Conservation (phyloP, 306 rosid genomes). For the Cicer arietinum region DNA sequence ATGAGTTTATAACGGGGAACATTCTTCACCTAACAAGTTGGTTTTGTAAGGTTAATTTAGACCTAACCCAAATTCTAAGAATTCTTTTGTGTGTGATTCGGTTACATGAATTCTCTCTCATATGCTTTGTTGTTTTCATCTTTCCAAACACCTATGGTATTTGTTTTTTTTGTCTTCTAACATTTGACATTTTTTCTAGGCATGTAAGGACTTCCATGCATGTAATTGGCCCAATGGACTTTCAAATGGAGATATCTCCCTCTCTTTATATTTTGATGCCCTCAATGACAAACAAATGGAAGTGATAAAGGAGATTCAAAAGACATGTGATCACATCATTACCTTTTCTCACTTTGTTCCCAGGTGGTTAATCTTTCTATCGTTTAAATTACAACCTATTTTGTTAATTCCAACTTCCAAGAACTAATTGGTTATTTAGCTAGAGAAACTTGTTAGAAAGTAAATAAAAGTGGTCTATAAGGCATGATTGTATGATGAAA, state of each 20-base stretch:
- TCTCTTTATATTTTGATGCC: slow-evolving; percentile 75
- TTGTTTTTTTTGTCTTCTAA: background rate
- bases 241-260: slow-evolving; percentile 71
- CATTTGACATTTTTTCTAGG: slow-evolving; percentile 46
- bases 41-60: background rate
- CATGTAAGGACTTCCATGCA: slow-evolving; percentile 84
- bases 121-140: background rate
- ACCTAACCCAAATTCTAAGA: background rate
- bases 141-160: background rate
- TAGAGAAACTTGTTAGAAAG: background rate
- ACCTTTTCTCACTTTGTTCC: slow-evolving; percentile 95
- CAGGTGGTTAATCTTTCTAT: slow-evolving; percentile 52
- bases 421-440: slow-evolving; percentile 5
- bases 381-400: slow-evolving; percentile 15
- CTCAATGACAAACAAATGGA: slow-evolving; percentile 65
- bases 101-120: background rate
- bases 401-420: background rate
- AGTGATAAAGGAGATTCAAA: slow-evolving; percentile 61
- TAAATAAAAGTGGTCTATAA: background rate
- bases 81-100: background rate
- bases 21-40: background rate
- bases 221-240: slow-evolving; percentile 81
- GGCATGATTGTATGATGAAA: slow-evolving; percentile 8
- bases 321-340: slow-evolving; percentile 66
- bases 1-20: background rate